Conservation (phyloP, 2,329 filamentous ascomycete genomes). For the Cladosporium colombiae region DNA sequence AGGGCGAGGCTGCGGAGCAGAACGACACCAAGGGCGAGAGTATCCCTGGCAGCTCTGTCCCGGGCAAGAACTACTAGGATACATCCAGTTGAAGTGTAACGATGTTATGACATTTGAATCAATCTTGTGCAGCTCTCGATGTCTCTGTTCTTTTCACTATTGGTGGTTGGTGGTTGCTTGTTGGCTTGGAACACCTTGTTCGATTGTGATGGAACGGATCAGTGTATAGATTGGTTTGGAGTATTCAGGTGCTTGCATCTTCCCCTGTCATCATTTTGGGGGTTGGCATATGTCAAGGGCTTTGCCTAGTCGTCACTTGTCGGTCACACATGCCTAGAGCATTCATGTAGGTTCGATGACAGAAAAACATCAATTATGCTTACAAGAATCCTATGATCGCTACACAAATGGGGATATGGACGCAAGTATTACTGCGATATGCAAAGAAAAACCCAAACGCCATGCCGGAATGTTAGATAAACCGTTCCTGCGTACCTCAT, state of each 20-base stretch:
- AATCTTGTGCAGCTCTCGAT: neutral
- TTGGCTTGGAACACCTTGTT: neutral
- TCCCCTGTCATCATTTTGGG: neutral
- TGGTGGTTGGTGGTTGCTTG: neutral
- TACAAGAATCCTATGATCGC: slow-evolving; percentile 11
- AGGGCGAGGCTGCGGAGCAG: slow-evolving; percentile 3
- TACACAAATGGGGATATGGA: slow-evolving; percentile 3
- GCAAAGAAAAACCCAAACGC: neutral
- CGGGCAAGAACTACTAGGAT: slow-evolving; percentile 12
- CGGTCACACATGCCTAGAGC: too few species aligned
- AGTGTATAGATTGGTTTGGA: neutral
- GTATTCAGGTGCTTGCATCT: neutral
- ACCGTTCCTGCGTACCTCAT: neutral
- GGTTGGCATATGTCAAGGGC: neutral
- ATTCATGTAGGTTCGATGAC: neutral
- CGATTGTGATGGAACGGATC: neutral
- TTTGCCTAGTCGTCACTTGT: neutral
- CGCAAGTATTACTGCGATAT: neutral
- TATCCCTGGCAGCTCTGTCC: slow-evolving; percentile 2
- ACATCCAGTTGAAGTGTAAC: neutral
- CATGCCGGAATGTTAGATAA: neutral
- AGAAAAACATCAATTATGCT: neutral
- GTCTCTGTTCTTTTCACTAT: neutral
- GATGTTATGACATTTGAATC: neutral
- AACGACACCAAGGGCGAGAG: slow-evolving; percentile 13